Evolutionary conservation across 2,329 filamentous ascomycete species (phyloP).

Genomic region (Monilinia vaccinii-corymbosi): DNA sequence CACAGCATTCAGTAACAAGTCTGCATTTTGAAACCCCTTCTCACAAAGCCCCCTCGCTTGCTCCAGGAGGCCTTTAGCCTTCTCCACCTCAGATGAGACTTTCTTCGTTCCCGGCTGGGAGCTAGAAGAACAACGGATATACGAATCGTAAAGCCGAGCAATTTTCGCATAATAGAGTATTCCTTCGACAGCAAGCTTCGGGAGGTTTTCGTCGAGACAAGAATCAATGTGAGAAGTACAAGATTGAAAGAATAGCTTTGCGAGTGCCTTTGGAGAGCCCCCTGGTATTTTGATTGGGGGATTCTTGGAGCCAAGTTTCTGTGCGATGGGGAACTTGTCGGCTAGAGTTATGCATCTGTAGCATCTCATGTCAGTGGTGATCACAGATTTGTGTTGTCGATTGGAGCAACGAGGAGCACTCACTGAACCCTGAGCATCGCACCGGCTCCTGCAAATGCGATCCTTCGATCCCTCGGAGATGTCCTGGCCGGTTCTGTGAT

Average conservation of each 20-base stretch:
- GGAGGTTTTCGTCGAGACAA: conserved; percentile 28
- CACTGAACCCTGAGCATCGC: conserved; percentile 26
- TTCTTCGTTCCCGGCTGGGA: not conserved
- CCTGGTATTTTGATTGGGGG: conserved; percentile 15
- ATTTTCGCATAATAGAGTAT: conserved; percentile 30
- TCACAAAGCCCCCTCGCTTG: conserved; percentile 29
- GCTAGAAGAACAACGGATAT: conserved; percentile 4
- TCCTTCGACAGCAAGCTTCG: conserved; percentile 32
- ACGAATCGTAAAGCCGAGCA: conserved; percentile 22
- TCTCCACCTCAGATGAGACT: not conserved
- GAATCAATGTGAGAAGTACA: conserved; percentile 28
- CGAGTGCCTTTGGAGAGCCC: conserved; percentile 8
- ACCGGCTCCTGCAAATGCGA: conserved; percentile 24
- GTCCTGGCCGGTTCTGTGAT: not conserved
- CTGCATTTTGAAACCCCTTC: conserved; percentile 27
- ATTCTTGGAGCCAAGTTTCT: conserved; percentile 6
- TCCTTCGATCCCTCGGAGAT: conserved; percentile 23
- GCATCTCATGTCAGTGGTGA: not conserved
- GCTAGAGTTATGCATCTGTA: conserved; percentile 20
- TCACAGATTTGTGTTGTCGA: not conserved
- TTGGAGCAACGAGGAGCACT: not conserved
- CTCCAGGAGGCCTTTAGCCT: conserved; percentile 21
- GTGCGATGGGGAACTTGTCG: conserved; percentile 24
- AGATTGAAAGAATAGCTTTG: conserved; percentile 20
- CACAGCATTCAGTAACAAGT: conserved; percentile 24